Conservation (phyloP, 768 basidiomycete genomes). For the Termitomyces sp. region DNA sequence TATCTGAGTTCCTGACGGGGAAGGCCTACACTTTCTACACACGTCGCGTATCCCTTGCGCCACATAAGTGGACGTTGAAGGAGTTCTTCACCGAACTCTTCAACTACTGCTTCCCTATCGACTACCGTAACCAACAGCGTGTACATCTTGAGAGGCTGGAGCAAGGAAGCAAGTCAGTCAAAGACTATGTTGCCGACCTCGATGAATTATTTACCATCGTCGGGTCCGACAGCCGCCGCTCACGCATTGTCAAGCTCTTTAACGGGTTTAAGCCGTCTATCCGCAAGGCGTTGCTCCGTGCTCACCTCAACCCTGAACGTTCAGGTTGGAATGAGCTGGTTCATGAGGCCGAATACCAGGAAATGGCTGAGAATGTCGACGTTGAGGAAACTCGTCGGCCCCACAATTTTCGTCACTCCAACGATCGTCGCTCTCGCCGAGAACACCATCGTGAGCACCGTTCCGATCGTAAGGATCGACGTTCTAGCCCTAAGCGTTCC, state of each 20-base stretch:
- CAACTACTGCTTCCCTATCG: neutral
- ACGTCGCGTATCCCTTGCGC: neutral
- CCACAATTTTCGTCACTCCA: too few species aligned
- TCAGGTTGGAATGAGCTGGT: neutral
- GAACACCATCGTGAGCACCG: too few species aligned
- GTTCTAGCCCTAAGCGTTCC: neutral
- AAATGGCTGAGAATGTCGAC: neutral
- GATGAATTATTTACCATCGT: neutral
- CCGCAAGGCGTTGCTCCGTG: neutral
- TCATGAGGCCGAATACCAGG: neutral
- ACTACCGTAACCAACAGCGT: neutral
- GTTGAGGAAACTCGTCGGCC: neutral
- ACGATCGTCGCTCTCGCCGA: too few species aligned
- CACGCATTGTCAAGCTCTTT: neutral
- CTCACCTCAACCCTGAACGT: neutral
- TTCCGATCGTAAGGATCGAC: too few species aligned
- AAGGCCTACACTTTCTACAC: neutral
- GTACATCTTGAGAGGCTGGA: neutral
- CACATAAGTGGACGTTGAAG: neutral
- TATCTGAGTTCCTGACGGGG: neutral
- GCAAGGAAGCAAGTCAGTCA: neutral
- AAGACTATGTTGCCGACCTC: neutral
- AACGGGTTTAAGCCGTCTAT: neutral
- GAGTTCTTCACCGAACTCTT: neutral
- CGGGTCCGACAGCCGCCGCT: neutral